Conservation (phyloP, 164 flowering plant genomes). For the Sextonia rubra region DNA sequence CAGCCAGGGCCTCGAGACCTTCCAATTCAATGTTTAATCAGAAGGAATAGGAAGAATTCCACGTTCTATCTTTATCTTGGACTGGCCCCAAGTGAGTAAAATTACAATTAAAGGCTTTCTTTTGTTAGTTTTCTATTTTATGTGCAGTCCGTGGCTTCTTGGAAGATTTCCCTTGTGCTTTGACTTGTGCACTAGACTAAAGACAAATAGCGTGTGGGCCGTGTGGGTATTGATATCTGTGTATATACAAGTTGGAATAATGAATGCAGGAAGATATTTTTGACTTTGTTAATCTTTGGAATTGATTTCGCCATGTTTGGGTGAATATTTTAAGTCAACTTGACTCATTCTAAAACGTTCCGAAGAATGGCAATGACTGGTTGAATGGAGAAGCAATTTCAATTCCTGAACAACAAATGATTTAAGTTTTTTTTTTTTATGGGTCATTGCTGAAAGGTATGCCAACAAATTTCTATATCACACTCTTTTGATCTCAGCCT, state of each 20-base stretch:
- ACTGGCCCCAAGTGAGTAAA: slow-evolving; percentile 45
- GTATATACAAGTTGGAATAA: not conserved
- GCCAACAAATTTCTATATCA: too few relatives aligned
- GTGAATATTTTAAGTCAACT: not conserved
- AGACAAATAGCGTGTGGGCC: too few relatives aligned
- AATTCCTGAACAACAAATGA: too few relatives aligned
- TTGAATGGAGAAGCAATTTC: too few relatives aligned
- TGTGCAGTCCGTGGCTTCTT: not conserved
- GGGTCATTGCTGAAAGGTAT: too few relatives aligned
- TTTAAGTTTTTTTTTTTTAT: too few relatives aligned
- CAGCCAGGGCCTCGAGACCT: slow-evolving; percentile 71
- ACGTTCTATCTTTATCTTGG: slow-evolving; percentile 63
- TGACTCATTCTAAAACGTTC: not conserved
- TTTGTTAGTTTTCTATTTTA: not conserved
- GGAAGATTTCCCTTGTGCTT: not conserved
- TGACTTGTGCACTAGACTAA: not conserved
- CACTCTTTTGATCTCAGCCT: too few relatives aligned
- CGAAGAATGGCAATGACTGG: too few relatives aligned
- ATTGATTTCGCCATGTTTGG: not conserved
- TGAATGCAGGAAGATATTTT: slow-evolving; percentile 3
- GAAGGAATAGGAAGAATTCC: slow-evolving; percentile 59
- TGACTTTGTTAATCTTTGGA: not conserved
- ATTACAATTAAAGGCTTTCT: not conserved
- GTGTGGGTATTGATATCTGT: too few relatives aligned
- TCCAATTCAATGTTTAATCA: slow-evolving; percentile 62